Percentiles rank a stretch among this genome's conserved stretches.
Evolutionary conservation across 225 moss, liverwort and hornwort species (phyloP).

Genomic region (Climacium dendroides): DNA sequence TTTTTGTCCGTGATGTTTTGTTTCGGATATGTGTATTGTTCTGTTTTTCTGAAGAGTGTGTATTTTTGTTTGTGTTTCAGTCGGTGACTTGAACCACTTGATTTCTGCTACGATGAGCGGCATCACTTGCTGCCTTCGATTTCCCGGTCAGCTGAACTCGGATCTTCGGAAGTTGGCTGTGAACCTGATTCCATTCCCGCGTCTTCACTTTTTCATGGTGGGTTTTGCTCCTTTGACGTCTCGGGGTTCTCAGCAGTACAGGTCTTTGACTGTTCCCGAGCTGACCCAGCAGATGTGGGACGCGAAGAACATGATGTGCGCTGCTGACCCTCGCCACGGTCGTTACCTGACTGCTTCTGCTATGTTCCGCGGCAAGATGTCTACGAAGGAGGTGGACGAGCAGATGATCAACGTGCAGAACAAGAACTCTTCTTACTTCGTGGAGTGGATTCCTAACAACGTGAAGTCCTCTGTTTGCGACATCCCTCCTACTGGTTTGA

Average conservation of each 20-base stretch:
- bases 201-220: constrained; percentile 42
- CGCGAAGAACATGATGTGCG: constrained; percentile 58
- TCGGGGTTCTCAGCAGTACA: constrained; percentile 31
- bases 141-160: constrained; percentile 42
- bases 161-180: constrained; percentile 39
- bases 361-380: constrained; percentile 46
- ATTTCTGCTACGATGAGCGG: constrained; percentile 40
- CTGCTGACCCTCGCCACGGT: constrained; percentile 39
- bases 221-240: constrained; percentile 39
- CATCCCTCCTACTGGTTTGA: constrained; percentile 35
- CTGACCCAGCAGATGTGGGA: constrained; percentile 56
- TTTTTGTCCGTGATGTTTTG: too few relatives aligned
- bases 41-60: too few relatives aligned
- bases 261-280: constrained; percentile 35
- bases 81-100: constrained; percentile 40
- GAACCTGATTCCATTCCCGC: constrained; percentile 34
- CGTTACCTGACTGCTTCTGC: constrained; percentile 39
- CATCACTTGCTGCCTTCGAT: constrained; percentile 30
- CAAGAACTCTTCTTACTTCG: constrained; percentile 56
- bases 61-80: not conserved
- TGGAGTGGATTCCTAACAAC: constrained; percentile 58
- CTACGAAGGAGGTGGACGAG: constrained; percentile 49
- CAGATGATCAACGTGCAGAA: constrained; percentile 56
- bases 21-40: too few relatives aligned
- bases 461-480: constrained; percentile 45